Base-by-base conservation (phyloP, 768 basidiomycete species). In the Gloeopeniophorella convolvens region DNA sequence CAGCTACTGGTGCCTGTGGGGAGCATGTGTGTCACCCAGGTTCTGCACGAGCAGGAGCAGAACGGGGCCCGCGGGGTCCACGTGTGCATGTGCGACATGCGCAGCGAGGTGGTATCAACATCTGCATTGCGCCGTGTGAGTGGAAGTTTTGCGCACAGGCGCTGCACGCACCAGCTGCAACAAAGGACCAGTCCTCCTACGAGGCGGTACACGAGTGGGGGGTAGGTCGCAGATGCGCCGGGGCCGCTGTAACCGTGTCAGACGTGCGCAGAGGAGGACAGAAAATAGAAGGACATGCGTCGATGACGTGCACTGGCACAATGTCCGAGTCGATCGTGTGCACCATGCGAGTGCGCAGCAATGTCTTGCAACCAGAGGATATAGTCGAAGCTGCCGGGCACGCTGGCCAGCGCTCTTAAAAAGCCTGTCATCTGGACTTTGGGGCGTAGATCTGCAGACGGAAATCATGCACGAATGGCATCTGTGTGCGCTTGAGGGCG, bases 221-320 rank as follows among this genome's bases (percentile, higher is more conserved):
- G 85, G 58, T 96, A 98, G 48, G 97, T 90, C 0, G 81, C 86
- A 0, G 89, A 89, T 6, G 92, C 83, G 0, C 95, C 95, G 7
- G 93, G 95, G 18, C 95, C 95, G 32, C 91, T 90, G 28, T 7
- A 33, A 15, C 39, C 30, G 28, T 9, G 15, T 16, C 30, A 16
- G 28, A 28, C 1, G 7, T 31, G 21, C 18, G 5, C 34, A 13
- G 20, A n/a, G 44, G 6, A 12, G 15, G 4, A 45, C 6, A n/a
- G 33, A 18, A 34, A 30, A 37, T 20, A 23, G 10, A 4, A 8
- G 3, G 5, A 42, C 16, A 92, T 91, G 93, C 77, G 59, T 94
- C 90, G 11, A 89, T 63, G 0, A 82, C 86, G 7, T 64, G 66
- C 12, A 83, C 62, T n/a, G 35, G 5, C 13, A 34, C 13, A 16